Evolutionary conservation across 108 stramenopile genomes (phyloP).

Genomic region (Conticribra guillardii): DNA sequence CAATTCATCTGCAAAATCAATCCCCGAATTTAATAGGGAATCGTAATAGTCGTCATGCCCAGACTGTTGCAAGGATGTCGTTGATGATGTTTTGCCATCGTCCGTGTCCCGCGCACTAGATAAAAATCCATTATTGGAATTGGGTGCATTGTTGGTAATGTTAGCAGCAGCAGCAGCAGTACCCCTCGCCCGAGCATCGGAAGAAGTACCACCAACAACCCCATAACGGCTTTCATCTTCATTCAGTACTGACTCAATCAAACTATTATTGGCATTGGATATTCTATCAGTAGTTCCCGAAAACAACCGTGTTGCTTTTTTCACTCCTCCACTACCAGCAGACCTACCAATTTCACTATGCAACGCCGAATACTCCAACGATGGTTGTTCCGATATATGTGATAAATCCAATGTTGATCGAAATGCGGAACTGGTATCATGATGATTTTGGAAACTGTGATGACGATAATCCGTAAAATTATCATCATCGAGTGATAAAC

Average conservation of each 20-base stretch:
- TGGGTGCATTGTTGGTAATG: not conserved
- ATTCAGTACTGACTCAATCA: not conserved
- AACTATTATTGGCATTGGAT: not conserved
- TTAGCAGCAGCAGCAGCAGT: not conserved
- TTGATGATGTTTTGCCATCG: no score
- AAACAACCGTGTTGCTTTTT: not conserved
- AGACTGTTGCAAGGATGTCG: not conserved
- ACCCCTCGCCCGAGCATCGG: not conserved
- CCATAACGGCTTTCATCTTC: not conserved
- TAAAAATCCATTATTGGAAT: not conserved
- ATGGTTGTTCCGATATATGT: no score
- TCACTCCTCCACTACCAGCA: not conserved
- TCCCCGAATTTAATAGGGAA: not conserved
- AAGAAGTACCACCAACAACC: not conserved
- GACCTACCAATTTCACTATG: not conserved
- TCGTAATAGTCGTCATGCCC: constrained; percentile 9
- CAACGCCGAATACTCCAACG: not conserved
- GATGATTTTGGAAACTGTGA: no score
- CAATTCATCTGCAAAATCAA: constrained; percentile 16
- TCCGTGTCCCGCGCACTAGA: not conserved
- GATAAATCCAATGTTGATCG: no score
- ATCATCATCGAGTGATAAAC: constrained; percentile 24
- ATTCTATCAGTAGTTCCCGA: no score
- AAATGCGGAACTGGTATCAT: no score
- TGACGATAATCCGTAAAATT: not conserved